Base-by-base conservation (phyloP, 1,284 basidiomycete genomes). In the Cutaneotrichosporon mucoides region DNA sequence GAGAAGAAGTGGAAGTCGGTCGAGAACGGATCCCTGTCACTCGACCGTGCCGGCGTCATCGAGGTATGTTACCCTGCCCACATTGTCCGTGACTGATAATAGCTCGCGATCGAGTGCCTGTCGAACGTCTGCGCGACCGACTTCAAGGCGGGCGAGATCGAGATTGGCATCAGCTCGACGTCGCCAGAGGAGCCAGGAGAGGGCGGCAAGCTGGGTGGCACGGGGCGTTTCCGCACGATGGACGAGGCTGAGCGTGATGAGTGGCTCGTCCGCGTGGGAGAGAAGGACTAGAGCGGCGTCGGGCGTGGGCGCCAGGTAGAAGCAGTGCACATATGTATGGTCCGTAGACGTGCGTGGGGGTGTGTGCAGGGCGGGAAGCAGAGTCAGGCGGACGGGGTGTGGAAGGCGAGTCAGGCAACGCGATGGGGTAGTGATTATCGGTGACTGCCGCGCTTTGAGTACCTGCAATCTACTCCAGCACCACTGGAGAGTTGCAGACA, bases 1-100 rank as follows among this genome's bases (percentile, higher is more conserved):
- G 96, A 99, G 81, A 99, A 99, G 82, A 92, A 92, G 78, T 99
- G 93, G 90, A 99, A 99, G 82, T 93, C 93, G 73, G 82, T 93
- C 43, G 87, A 92, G 71, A 84, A 83, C 45, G 68, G 72, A 85
- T 89, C 55, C 60, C 73, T 71, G 49, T 65, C 63, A 83, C 85
- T n/a, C 84, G 92, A 66, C 86, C 92, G 79, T 81, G 89, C 84
- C 5, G 87, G 88, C 62, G 89, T 91, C 33, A 89, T 95, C 65
- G 92, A 94, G 84, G 90, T 89, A 65, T 56, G 81, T n/a, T 49
- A 24, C n/a, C 3, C n/a, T 36, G 13, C 34, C 15, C n/a, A n/a
- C n/a, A n/a, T n/a, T n/a, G n/a, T n/a, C n/a, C n/a, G n/a, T n/a
- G n/a, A n/a, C n/a, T n/a, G n/a, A n/a, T n/a, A n/a, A n/a, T n/a